Conservation (phyloP, 768 basidiomycete genomes). For the Suillus weaverae region DNA sequence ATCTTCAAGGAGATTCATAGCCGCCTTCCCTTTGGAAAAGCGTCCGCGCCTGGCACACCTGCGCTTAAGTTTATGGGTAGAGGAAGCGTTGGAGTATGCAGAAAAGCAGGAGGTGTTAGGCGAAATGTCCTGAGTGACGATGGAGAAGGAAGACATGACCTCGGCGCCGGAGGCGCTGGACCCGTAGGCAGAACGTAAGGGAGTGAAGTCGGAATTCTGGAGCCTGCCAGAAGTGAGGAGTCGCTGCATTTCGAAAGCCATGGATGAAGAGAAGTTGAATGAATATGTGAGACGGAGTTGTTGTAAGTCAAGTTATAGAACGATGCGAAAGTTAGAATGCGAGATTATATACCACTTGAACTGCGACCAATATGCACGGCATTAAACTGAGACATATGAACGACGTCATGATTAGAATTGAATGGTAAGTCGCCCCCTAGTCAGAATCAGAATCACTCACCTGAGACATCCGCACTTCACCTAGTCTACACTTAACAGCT, state of each 20-base stretch:
- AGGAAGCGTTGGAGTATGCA: neutral
- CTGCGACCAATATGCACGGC: neutral
- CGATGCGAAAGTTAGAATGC: neutral
- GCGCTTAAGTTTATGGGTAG: neutral
- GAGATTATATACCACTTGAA: neutral
- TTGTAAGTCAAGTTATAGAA: neutral
- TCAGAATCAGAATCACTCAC: conserved; percentile 1
- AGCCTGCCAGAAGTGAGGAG: neutral
- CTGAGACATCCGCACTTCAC: conserved; percentile 1
- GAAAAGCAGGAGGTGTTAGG: neutral
- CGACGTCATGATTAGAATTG: conserved; percentile 1
- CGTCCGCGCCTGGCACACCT: neutral
- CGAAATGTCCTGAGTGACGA: neutral
- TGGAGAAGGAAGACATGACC: neutral
- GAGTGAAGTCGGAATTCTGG: neutral
- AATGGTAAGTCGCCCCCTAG: neutral
- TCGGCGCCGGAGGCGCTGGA: neutral
- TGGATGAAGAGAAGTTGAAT: neutral
- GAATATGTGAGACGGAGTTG: neutral
- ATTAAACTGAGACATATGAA: neutral
- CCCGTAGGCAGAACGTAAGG: neutral
- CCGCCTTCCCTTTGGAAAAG: neutral
- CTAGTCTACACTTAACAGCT: neutral
- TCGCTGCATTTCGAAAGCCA: neutral
- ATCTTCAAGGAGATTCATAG: neutral